Evolutionary conservation across 345 rosid species (phyloP).

Genomic region (Aethionema arabicum): DNA sequence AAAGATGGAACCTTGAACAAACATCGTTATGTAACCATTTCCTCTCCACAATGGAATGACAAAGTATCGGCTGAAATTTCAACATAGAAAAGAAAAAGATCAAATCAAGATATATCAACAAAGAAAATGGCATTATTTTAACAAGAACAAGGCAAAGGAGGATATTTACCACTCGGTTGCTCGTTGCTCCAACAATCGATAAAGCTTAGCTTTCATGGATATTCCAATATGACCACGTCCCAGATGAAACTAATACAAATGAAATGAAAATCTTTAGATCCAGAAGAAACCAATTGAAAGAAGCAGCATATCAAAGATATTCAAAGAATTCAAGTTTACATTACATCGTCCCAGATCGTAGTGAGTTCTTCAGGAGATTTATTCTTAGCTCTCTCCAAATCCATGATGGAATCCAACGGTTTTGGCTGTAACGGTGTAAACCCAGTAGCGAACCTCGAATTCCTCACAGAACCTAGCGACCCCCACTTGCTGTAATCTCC

Average conservation of each 20-base stretch:
- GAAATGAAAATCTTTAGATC: constrained; percentile 2
- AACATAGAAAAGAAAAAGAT: constrained; percentile 15
- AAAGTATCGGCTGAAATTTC: constrained; percentile 69
- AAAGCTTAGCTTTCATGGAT: constrained; percentile 70
- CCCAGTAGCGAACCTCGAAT: constrained; percentile 78
- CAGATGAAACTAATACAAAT: constrained; percentile 62
- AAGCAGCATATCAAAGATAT: neutral
- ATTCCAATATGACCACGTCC: constrained; percentile 88
- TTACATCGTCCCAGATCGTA: constrained; percentile 86
- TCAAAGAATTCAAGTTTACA: neutral
- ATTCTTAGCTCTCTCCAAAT: constrained; percentile 60
- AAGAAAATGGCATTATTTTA: neutral
- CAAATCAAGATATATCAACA: neutral
- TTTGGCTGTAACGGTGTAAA: constrained; percentile 79
- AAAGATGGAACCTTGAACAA: constrained; percentile 69
- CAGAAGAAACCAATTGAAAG: constrained; percentile 4
- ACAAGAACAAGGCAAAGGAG: constrained; percentile 17
- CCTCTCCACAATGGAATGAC: constrained; percentile 91
- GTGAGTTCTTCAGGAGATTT: constrained; percentile 77
- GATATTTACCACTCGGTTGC: constrained; percentile 67
- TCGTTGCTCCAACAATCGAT: constrained; percentile 73
- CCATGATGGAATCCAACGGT: constrained; percentile 86
- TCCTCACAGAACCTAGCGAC: constrained; percentile 65
- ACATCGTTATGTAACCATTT: constrained; percentile 86
- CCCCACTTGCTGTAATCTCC: constrained; percentile 56